Conservation (phyloP, 1,284 basidiomycete genomes). For the Austroboletus niveus region DNA sequence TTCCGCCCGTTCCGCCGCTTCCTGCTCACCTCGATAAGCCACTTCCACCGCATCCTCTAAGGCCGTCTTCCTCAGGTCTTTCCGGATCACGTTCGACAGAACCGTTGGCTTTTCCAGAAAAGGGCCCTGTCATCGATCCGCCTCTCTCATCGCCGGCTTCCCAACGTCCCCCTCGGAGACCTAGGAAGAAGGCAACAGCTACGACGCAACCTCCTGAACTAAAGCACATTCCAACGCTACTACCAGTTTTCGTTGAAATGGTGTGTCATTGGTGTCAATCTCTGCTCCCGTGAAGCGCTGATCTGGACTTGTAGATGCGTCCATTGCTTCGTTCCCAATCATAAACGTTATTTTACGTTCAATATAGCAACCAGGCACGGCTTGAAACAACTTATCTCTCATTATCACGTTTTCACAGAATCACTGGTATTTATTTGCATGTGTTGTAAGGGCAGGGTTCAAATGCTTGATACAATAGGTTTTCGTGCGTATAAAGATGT, state of each 20-base stretch:
- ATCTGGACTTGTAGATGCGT: conserved; percentile 34
- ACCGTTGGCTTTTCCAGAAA: conserved; percentile 5
- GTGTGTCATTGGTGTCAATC: conserved; percentile 43
- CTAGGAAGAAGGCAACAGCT: conserved; percentile 43
- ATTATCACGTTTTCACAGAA: neutral
- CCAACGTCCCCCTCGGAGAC: conserved; percentile 12
- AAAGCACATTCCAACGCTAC: conserved; percentile 68
- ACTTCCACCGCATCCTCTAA: conserved; percentile 25
- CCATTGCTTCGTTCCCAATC: conserved; percentile 27
- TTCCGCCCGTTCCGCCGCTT: conserved; percentile 43
- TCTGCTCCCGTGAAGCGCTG: conserved; percentile 2
- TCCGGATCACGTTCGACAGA: conserved; percentile 4
- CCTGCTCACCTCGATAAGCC: conserved; percentile 34
- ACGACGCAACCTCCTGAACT: conserved; percentile 75
- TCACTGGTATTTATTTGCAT: neutral
- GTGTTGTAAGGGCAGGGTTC: neutral
- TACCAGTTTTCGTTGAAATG: conserved; percentile 89
- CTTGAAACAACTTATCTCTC: neutral
- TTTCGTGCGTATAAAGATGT: neutral
- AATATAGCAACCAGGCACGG: neutral
- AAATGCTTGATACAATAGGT: neutral
- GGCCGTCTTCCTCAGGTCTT: conserved; percentile 5
- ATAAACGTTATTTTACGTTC: conserved; percentile 2
- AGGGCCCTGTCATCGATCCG: neutral
- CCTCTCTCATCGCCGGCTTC: conserved; percentile 1